A percentile compares a stretch with the other conserved stretches of the same genome.
These are phyloP conservation scores for Hyphodiscus hymeniophilus DNA, from an alignment of 495 filamentous ascomycete genomes.

Conservation along the genomic window DNA sequence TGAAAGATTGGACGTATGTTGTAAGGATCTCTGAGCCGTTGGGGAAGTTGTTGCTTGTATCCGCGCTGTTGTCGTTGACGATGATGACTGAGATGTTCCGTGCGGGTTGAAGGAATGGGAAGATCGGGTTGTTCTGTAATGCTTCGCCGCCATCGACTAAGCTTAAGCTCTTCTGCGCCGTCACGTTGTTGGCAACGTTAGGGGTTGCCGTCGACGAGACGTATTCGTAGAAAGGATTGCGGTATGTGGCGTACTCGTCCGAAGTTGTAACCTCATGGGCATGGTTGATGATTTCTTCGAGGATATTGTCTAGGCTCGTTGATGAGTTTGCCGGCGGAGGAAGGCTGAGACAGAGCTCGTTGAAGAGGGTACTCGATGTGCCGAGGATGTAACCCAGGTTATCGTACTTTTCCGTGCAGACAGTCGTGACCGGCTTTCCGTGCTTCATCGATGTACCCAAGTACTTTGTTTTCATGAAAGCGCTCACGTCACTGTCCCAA, in stretches of 20 bases:
- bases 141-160: constrained; percentile 37
- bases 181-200: constrained; percentile 22
- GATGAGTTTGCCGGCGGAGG: constrained; percentile 9
- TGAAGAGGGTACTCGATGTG: constrained; percentile 33
- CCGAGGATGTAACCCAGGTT: constrained; percentile 43
- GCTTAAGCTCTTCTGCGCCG: constrained; percentile 20
- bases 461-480: constrained; percentile 35
- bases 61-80: constrained; percentile 38
- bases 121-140: constrained; percentile 38
- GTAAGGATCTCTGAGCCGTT: constrained; percentile 33
- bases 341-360: constrained; percentile 22
- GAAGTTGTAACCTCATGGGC: constrained; percentile 15
- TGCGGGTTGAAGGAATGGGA: constrained; percentile 34
- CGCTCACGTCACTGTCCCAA: constrained; percentile 32
- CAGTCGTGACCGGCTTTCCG: constrained; percentile 19
- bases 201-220: constrained; percentile 18
- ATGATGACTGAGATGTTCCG: constrained; percentile 34
- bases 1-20: constrained; percentile 30
- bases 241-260: constrained; percentile 30
- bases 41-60: constrained; percentile 32
- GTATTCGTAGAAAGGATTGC: constrained; percentile 38
- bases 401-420: constrained; percentile 38
- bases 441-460: constrained; percentile 33
- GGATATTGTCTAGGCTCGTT: constrained; percentile 6
- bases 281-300: constrained; percentile 18